phyloP scores from a whole-genome alignment of 129 eudicot genomes.

The Gnaphalium uliginosum region DNA sequence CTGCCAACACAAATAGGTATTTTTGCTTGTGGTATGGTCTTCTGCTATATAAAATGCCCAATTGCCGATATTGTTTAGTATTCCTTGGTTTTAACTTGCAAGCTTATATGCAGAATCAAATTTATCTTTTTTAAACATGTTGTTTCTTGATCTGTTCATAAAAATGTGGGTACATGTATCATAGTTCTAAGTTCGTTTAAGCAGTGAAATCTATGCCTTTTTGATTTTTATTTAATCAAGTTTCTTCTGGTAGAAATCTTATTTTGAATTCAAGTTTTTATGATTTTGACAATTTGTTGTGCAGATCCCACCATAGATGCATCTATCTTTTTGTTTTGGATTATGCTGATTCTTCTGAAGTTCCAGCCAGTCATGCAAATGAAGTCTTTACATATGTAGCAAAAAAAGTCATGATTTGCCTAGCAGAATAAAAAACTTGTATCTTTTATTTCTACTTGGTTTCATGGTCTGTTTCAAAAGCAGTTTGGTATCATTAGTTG shows the following conservation, averaged over 20 bases:
- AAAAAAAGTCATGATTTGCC: constrained; percentile 54
- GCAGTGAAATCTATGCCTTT: constrained; percentile 8
- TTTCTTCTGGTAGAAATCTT: constrained; percentile 24
- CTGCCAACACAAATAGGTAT: constrained; percentile 4
- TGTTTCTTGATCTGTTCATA: background rate
- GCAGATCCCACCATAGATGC: constrained; percentile 89
- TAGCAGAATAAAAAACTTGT: constrained; percentile 63
- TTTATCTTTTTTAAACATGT: background rate
- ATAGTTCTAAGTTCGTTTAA: constrained; percentile 2
- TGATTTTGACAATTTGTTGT: constrained; percentile 62
- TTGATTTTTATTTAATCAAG: background rate
- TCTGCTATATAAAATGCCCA: background rate
- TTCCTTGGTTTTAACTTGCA: background rate
- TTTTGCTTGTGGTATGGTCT: constrained; percentile 11
- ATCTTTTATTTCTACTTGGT: constrained; percentile 44
- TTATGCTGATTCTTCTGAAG: constrained; percentile 90
- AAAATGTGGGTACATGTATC: background rate
- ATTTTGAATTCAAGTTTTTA: constrained; percentile 47
- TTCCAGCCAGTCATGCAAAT: constrained; percentile 74
- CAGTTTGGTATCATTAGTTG: constrained; percentile 35
- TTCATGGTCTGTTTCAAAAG: constrained; percentile 48
- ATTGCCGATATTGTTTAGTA: background rate
- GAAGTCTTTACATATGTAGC: constrained; percentile 74
- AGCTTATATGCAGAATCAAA: background rate
- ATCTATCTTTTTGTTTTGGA: constrained; percentile 89